Percentiles rank a stretch among this genome's conserved stretches.
Conservation (phyloP, 805 yeast genomes). For the Starmerella powellii region DNA sequence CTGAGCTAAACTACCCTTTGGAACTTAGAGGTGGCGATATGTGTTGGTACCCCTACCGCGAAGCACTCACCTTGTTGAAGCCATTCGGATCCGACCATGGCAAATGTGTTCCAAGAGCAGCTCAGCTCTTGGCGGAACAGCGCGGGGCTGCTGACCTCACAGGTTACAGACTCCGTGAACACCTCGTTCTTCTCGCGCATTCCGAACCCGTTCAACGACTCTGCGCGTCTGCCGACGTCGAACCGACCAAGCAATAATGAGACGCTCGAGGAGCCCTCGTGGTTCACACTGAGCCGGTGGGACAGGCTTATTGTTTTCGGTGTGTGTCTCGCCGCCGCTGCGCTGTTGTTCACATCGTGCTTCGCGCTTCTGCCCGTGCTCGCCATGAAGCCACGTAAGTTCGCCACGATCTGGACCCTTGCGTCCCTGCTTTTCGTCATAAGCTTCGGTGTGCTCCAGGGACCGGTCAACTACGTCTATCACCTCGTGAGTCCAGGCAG, state of each 20-base stretch:
- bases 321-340: constrained; percentile 61
- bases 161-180: constrained; percentile 20
- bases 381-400: constrained; percentile 80
- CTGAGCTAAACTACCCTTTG: too few relatives aligned
- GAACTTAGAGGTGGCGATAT: too few relatives aligned
- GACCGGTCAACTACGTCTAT: constrained; percentile 65
- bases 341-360: constrained; percentile 71
- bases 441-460: constrained; percentile 85
- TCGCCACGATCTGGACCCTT: constrained; percentile 75
- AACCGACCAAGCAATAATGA: constrained; percentile 22
- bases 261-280: constrained; percentile 30
- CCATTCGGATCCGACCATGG: too few relatives aligned
- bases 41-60: too few relatives aligned
- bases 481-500: constrained; percentile 69
- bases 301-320: constrained; percentile 71
- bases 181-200: constrained; percentile 23
- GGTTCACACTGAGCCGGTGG: constrained; percentile 46
- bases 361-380: constrained; percentile 78
- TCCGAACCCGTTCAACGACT: constrained; percentile 25
- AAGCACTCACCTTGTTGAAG: too few relatives aligned
- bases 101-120: constrained; percentile 29
- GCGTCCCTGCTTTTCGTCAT: constrained; percentile 79
- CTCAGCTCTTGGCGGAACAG: constrained; percentile 27
- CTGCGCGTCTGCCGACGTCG: constrained; percentile 22
- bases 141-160: constrained; percentile 18